Percentiles rank a stretch among this genome's conserved stretches.
phyloP scores from a whole-genome alignment of 768 basidiomycete species.

The Suillus subalutaceus region DNA sequence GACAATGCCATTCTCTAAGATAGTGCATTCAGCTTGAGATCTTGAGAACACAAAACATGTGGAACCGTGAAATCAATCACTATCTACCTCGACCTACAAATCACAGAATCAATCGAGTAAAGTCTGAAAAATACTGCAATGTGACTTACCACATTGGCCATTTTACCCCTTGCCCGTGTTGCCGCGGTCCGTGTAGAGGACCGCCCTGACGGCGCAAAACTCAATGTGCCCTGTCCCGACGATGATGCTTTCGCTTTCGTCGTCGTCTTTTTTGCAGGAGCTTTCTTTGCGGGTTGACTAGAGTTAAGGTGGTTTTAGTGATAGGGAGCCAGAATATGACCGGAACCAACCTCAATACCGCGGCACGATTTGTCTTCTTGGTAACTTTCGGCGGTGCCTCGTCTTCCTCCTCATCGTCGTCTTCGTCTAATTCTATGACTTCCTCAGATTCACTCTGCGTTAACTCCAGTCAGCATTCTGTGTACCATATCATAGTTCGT shows the following conservation, averaged over 20 bases:
- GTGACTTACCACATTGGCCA: constrained; percentile 47
- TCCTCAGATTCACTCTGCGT: constrained; percentile 50
- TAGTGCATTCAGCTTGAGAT: background rate
- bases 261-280: constrained; percentile 50
- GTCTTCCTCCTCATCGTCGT: constrained; percentile 57
- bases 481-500: constrained; percentile 1
- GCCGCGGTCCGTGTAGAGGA: constrained; percentile 68
- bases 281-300: constrained; percentile 52
- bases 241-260: constrained; percentile 30
- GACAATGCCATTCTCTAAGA: background rate
- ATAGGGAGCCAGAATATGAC: constrained; percentile 24
- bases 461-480: constrained; percentile 6
- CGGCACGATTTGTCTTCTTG: constrained; percentile 66
- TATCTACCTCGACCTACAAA: constrained; percentile 27
- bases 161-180: constrained; percentile 63
- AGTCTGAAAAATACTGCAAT: background rate
- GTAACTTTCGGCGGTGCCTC: constrained; percentile 44
- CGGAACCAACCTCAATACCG: constrained; percentile 60
- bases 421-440: constrained; percentile 56
- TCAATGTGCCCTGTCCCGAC: constrained; percentile 56
- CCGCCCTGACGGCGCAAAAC: constrained; percentile 63
- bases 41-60: background rate
- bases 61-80: constrained; percentile 23
- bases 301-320: constrained; percentile 4
- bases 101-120: background rate